Conservation (phyloP, 495 filamentous ascomycete genomes). For the Aspergillus biplanus region DNA sequence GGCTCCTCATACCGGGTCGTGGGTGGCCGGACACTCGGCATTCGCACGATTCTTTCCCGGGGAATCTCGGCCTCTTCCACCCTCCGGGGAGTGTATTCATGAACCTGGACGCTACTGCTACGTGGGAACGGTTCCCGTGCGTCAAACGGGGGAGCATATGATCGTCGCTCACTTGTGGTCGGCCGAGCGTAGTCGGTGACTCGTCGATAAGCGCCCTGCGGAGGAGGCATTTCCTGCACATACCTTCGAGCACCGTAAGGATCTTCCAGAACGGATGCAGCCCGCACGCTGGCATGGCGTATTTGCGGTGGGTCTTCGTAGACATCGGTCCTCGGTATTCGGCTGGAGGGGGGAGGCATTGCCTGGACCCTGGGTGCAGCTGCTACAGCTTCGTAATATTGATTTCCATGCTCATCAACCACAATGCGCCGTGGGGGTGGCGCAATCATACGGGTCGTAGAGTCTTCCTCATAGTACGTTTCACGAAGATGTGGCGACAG, state of each 20-base stretch:
- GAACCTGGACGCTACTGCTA: slow-evolving; percentile 45
- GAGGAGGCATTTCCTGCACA: slow-evolving; percentile 50
- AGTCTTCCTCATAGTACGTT: slow-evolving; percentile 44
- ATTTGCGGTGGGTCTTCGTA: slow-evolving; percentile 42
- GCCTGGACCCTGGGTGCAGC: slow-evolving; percentile 45
- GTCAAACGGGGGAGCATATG: slow-evolving; percentile 37
- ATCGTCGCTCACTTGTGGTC: slow-evolving; percentile 35
- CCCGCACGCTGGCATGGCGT: slow-evolving; percentile 44
- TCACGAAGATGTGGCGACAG: slow-evolving; percentile 60
- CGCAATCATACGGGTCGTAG: slow-evolving; percentile 54
- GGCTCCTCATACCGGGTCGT: slow-evolving; percentile 57
- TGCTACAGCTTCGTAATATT: slow-evolving; percentile 64
- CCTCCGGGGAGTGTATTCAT: slow-evolving; percentile 46
- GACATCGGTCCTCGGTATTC: slow-evolving; percentile 36
- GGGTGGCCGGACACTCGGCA: slow-evolving; percentile 61
- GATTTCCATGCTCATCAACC: slow-evolving; percentile 70
- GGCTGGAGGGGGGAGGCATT: slow-evolving; percentile 55
- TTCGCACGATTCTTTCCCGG: slow-evolving; percentile 58
- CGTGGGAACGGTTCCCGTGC: slow-evolving; percentile 42
- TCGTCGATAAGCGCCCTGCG: slow-evolving; percentile 43
- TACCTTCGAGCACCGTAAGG: slow-evolving; percentile 48
- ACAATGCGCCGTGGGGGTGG: slow-evolving; percentile 66
- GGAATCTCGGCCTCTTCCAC: slow-evolving; percentile 50
- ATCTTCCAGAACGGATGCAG: slow-evolving; percentile 46
- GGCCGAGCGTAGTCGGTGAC: slow-evolving; percentile 47